phyloP scores from a whole-genome alignment of 345 rosid species.

The Crucihimalaya himalaica region DNA sequence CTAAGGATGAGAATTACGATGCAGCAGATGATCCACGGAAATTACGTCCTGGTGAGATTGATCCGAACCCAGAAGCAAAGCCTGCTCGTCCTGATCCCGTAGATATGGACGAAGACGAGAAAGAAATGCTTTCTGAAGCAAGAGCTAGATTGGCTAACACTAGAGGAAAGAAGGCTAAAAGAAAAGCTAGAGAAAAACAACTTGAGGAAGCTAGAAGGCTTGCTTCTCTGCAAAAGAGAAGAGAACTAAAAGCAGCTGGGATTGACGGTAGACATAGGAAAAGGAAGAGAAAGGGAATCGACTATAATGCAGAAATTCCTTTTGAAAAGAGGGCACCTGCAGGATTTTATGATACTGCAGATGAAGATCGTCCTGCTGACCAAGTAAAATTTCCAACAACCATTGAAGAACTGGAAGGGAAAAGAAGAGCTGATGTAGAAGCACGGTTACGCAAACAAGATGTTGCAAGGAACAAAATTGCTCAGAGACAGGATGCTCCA shows the following conservation, averaged over 20 bases:
- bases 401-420: slow-evolving; percentile 95
- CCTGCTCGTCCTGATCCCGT: slow-evolving; percentile 99
- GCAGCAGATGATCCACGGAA: slow-evolving; percentile 96
- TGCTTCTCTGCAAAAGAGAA: slow-evolving; percentile 96
- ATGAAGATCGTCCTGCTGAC: slow-evolving; percentile 86
- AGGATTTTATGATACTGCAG: slow-evolving; percentile 83
- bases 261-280: slow-evolving; percentile 76
- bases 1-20: slow-evolving; percentile 95
- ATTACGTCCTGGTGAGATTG: slow-evolving; percentile 97
- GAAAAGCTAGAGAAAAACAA: slow-evolving; percentile 98
- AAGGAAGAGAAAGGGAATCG: slow-evolving; percentile 94
- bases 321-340: slow-evolving; percentile 97
- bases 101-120: slow-evolving; percentile 99
- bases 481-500: slow-evolving; percentile 93
- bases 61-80: slow-evolving; percentile 95
- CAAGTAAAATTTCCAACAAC: slow-evolving; percentile 85
- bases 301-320: slow-evolving; percentile 96
- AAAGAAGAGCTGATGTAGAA: slow-evolving; percentile 87
- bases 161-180: slow-evolving; percentile 94
- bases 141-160: slow-evolving; percentile 96
- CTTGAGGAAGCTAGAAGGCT: slow-evolving; percentile 99
- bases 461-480: slow-evolving; percentile 82
- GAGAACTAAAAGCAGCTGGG: slow-evolving; percentile 98
- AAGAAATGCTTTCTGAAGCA: slow-evolving; percentile 99
- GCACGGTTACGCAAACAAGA: slow-evolving; percentile 88